Evolutionary conservation across 140 eudicot genomes (phyloP).

Genomic region (Cichorium intybus): DNA sequence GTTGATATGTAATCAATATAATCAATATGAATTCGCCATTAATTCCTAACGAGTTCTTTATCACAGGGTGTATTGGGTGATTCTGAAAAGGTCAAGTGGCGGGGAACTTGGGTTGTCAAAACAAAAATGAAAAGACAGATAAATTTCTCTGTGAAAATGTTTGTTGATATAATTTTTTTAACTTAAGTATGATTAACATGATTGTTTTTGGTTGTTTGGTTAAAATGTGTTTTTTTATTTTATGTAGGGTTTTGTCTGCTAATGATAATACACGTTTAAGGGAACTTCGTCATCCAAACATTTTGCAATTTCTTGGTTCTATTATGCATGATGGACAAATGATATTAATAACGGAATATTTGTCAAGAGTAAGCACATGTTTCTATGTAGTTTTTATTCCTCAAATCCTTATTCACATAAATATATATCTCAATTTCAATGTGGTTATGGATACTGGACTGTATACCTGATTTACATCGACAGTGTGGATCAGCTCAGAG

Average conservation of each 20-base stretch:
- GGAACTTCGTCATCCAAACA: constrained; percentile 82
- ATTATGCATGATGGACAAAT: constrained; percentile 69
- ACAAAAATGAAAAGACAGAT: constrained; percentile 61
- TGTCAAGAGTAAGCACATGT: constrained; percentile 48
- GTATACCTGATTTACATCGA: too few relatives aligned
- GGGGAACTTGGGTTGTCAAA: constrained; percentile 76
- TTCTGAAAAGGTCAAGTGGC: constrained; percentile 65
- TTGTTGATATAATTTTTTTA: constrained; percentile 7
- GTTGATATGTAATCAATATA: constrained; percentile 6
- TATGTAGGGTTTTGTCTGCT: constrained; percentile 58
- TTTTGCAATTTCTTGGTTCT: constrained; percentile 76
- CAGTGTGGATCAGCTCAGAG: too few relatives aligned
- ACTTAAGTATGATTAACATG: neutral
- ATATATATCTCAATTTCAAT: too few relatives aligned
- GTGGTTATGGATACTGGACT: too few relatives aligned
- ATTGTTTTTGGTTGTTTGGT: neutral
- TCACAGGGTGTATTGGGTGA: constrained; percentile 59
- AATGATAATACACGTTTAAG: constrained; percentile 55
- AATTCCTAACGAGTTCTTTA: neutral
- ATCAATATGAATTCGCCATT: neutral
- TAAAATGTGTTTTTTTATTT: constrained; percentile 11
- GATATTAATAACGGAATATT: constrained; percentile 66
- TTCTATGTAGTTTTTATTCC: neutral
- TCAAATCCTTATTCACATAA: neutral
- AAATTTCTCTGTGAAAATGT: constrained; percentile 58